Base-by-base conservation (phyloP, 805 yeast genomes). In the Cyberlindnera japonica region DNA sequence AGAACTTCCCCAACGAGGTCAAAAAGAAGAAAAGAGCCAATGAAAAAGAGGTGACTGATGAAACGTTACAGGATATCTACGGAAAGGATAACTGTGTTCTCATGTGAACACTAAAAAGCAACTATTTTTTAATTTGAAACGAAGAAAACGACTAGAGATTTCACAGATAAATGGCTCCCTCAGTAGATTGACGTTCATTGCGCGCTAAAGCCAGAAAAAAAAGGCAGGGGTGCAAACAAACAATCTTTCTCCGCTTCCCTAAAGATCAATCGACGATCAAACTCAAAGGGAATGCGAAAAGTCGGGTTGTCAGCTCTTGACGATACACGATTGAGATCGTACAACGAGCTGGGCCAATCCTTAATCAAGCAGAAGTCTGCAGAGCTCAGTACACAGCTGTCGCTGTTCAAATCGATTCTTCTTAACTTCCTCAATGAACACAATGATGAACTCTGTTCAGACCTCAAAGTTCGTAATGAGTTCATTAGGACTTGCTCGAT, bases 401-500 rank as follows among this genome's bases (percentile, higher is more conserved):
- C 75, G 12, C 83, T 84, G 12, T 87, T 90, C 55, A 95, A 85
- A 56, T 73, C 79, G 26, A 87, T 89, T 1, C 65, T 91, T 26
- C 62, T 82, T n/a, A 77, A 77, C 49, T 87, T 87, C 61, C 88
- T 93, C 12, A 68, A 67, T 29, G 82, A 80, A 17, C 88, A 89
- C 57, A 79, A 81, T 10, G 69, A 70, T 7, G 88, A 83, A 48
- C 79, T 90, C 32, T 64, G 74, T 38, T 69, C 68, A 34, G 81
- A 85, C 56, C 71, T 81, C 1, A 77, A 77, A 41, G 75, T 88
- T 53, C 67, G 95, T 22, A 65, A 72, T 21, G 81, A 85, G 55
- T 87, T 89, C 59, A 78, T 86, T 26, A 73, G 75, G 43, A 80
- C 90, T 66, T 88, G 96, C 54, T 67, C 74, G 4, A 75, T 81